Evolutionary conservation across 139 green algal genomes (phyloP), one percentile per base, ranked within the genome.

Genomic region (Coccomyxa sp.): DNA sequence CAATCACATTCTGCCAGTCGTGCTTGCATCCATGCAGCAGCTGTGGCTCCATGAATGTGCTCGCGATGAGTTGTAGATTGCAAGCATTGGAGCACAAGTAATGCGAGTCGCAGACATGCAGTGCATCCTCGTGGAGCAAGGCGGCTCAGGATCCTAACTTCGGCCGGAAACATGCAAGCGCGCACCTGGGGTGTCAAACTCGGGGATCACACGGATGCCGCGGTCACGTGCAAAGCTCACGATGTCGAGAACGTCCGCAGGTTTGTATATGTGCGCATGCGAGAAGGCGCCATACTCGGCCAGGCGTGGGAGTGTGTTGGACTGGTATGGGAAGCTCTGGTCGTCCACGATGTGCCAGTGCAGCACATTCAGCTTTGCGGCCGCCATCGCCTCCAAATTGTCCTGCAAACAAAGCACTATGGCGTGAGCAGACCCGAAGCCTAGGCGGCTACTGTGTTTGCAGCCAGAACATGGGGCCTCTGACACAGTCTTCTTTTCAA

Each of bases 341-440:
- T 93, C 88, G 74, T 94, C 91, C 16, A 87, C 84, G 10, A 90
- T 83, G 82, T 94, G 91, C 90, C 90, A 94, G 84, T 94, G 91
- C 67, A 94, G 84, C 21, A 89, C 84, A 80, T 95, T 95, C 67
- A 94, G 63, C 81, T 94, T 94, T 28, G 83, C 57, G 38, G 81
- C 82, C 17, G 86, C 82, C 90, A 95, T 92, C 38, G 89, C 90
- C 58, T 95, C 90, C 51, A 95, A 59, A 21, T 88, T 57, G 31
- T 85, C 81, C 84, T 85, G 84, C 67, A 84, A 11, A 11, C 3
- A 11, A 3, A 51, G 38, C 38, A 51, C 38, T 3, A 51, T 11
- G 23, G 31, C 17, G 57, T 81, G 3, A 7, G 38, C 27, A 79
- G 9, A 25, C n/a, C 10, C 3, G 75, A 25, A 38, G 27, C 75